phyloP scores from a whole-genome alignment of 768 basidiomycete species.

The Amanita pallidorosea region DNA sequence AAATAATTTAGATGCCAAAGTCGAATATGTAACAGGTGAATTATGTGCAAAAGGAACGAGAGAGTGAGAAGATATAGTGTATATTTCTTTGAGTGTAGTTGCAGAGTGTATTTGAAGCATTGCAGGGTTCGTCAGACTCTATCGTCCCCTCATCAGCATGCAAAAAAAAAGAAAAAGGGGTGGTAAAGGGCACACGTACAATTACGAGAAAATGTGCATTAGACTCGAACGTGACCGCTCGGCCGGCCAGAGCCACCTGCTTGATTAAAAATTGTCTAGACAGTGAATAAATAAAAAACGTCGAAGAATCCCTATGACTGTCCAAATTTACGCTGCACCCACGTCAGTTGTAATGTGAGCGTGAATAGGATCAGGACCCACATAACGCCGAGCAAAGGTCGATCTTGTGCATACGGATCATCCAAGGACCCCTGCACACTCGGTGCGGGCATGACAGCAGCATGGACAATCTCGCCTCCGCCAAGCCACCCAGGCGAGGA shows the following conservation, averaged over 20 bases:
- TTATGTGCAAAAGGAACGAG: conserved; percentile 32
- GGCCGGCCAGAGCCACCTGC: conserved; percentile 29
- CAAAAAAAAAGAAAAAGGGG: not conserved
- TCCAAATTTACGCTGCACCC: conserved; percentile 7
- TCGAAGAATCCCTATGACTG: conserved; percentile 8
- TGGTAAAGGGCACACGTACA: conserved; percentile 26
- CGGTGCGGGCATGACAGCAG: conserved; percentile 27
- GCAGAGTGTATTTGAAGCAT: conserved; percentile 48
- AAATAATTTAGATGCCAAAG: conserved; percentile 10
- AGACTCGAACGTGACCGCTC: conserved; percentile 32
- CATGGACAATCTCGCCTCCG: conserved; percentile 19
- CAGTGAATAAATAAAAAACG: conserved; percentile 22
- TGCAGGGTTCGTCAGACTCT: conserved; percentile 51
- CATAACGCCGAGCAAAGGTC: conserved; percentile 24
- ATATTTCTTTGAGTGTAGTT: conserved; percentile 37
- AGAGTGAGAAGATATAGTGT: conserved; percentile 34
- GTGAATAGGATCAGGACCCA: conserved; percentile 24
- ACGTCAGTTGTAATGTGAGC: conserved; percentile 19
- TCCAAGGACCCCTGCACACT: conserved; percentile 7
- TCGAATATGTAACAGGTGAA: conserved; percentile 15
- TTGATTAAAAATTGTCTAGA: conserved; percentile 37
- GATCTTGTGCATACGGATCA: conserved; percentile 17
- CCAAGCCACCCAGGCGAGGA: not conserved
- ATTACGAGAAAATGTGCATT: conserved; percentile 42
- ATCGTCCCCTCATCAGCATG: conserved; percentile 1